A percentile compares a stretch with the other conserved stretches of the same genome.
Conservation (phyloP, 2,329 filamentous ascomycete species). For the Colletotrichum lentis region DNA sequence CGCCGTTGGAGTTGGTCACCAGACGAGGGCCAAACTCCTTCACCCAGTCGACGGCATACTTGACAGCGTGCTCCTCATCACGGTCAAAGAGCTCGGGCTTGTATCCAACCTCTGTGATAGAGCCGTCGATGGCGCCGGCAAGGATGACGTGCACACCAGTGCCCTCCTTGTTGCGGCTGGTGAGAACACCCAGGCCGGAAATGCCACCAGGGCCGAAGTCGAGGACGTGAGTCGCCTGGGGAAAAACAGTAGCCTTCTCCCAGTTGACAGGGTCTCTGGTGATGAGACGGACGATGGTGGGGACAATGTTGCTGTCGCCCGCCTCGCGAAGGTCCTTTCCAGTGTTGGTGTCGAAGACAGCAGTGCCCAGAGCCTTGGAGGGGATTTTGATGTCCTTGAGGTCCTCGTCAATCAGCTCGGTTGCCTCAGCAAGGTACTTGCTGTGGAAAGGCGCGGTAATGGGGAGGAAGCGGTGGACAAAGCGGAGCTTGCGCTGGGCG, state of each 20-base stretch:
- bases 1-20: constrained; percentile 85
- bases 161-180: constrained; percentile 98
- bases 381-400: constrained; percentile 83
- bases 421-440: constrained; percentile 86
- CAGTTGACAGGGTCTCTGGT: constrained; percentile 94
- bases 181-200: constrained; percentile 92
- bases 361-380: constrained; percentile 76
- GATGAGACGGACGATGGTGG: constrained; percentile 88
- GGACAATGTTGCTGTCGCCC: constrained; percentile 80
- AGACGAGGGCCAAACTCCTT: constrained; percentile 95
- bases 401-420: constrained; percentile 84
- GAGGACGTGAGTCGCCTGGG: constrained; percentile 88
- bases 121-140: constrained; percentile 90
- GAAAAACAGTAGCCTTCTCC: constrained; percentile 94
- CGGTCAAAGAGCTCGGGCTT: constrained; percentile 98
- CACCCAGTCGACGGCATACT: constrained; percentile 96
- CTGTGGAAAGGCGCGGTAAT: constrained; percentile 99
- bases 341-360: constrained; percentile 89
- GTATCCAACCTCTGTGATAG: constrained; percentile 90
- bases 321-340: constrained; percentile 82
- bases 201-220: constrained; percentile 98
- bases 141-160: constrained; percentile 96
- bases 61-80: constrained; percentile 92
- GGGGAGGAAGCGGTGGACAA: constrained; percentile 94
- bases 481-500: constrained; percentile 95